phyloP scores from a whole-genome alignment of 176 grass and related monocot genomes.

The Hordeum marinum region DNA sequence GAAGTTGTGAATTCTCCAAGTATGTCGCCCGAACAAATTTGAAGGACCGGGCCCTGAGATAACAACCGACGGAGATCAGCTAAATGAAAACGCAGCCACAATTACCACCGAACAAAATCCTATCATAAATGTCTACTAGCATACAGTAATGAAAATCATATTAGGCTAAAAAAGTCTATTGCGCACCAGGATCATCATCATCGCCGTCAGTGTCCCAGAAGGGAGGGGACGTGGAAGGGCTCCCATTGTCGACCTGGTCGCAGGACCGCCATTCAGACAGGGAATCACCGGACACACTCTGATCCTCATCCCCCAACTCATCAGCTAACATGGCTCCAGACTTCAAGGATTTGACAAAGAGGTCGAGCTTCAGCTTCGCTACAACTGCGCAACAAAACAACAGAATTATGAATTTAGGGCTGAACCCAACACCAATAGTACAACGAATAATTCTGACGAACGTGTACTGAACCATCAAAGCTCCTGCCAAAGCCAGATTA shows the following conservation, averaged over 20 bases:
- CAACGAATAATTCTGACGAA: slow-evolving; percentile 7
- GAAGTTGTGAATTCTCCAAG: slow-evolving; percentile 94
- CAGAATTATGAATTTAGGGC: background rate
- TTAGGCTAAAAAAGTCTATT: background rate
- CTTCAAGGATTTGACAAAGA: slow-evolving; percentile 34
- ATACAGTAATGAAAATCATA: background rate
- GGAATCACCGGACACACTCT: slow-evolving; percentile 32
- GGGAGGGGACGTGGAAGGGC: slow-evolving; percentile 67
- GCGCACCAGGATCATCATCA: slow-evolving; percentile 56
- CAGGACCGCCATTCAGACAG: slow-evolving; percentile 45
- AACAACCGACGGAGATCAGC: slow-evolving; percentile 17
- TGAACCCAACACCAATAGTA: background rate
- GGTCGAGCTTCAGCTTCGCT: background rate
- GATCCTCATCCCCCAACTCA: slow-evolving; percentile 29
- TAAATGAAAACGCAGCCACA: slow-evolving; percentile 17
- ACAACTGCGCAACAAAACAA: slow-evolving; percentile 32
- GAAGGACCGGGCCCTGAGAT: slow-evolving; percentile 68
- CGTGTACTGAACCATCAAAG: background rate
- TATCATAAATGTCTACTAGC: background rate
- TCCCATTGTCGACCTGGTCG: slow-evolving; percentile 68
- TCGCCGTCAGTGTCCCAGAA: slow-evolving; percentile 66
- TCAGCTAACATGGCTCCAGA: slow-evolving; percentile 36
- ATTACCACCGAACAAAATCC: slow-evolving; percentile 26
- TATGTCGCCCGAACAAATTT: slow-evolving; percentile 68
- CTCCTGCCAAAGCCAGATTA: background rate